Conservation (phyloP, 257 asterid species). For the Perilla frutescens region DNA sequence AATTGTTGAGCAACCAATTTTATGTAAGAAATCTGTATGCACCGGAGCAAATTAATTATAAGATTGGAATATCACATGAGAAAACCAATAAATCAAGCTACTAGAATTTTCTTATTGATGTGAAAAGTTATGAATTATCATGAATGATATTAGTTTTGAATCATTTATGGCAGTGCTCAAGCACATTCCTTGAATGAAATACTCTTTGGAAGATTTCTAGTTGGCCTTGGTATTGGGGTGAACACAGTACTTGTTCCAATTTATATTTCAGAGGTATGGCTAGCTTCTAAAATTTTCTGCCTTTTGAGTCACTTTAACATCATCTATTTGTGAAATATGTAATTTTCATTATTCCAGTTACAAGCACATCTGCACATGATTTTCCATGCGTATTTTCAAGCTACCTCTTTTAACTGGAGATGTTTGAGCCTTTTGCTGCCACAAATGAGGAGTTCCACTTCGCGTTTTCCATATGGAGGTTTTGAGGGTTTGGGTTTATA, state of each 20-base stretch:
- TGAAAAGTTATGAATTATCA: slow-evolving; percentile 14
- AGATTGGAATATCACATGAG: neutral
- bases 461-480: neutral
- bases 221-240: slow-evolving; percentile 92
- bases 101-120: neutral
- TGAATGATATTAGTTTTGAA: slow-evolving; percentile 26
- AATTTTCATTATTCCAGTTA: neutral
- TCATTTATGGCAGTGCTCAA: slow-evolving; percentile 71
- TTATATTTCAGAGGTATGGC: slow-evolving; percentile 83
- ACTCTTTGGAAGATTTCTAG: slow-evolving; percentile 82
- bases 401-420: neutral
- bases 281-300: slow-evolving; percentile 25
- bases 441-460: neutral
- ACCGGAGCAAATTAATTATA: slow-evolving; percentile 11
- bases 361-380: slow-evolving; percentile 1
- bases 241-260: slow-evolving; percentile 90
- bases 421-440: neutral
- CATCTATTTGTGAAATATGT: slow-evolving; percentile 17
- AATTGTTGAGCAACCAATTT: neutral
- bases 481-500: slow-evolving; percentile 14
- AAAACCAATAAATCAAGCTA: neutral
- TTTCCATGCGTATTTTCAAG: neutral
- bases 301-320: slow-evolving; percentile 3
- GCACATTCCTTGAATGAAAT: slow-evolving; percentile 82
- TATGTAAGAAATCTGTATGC: neutral